A percentile compares a stretch with the other conserved stretches of the same genome.
Evolutionary conservation across 2,329 filamentous ascomycete species (phyloP).

Genomic region (Colletotrichum orchidophilum): DNA sequence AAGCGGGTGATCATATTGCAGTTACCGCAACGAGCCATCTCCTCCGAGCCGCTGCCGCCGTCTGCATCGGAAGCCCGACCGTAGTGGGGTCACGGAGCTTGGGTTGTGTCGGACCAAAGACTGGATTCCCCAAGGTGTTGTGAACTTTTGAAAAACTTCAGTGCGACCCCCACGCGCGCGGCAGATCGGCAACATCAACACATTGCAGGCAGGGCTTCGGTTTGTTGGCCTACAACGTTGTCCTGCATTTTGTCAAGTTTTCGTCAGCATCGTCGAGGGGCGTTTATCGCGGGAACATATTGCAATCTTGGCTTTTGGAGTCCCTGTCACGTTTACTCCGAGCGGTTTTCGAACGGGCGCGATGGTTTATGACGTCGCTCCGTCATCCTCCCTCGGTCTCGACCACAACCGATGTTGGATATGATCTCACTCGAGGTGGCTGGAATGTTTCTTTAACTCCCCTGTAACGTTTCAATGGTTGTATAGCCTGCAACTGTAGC

Average conservation of each 20-base stretch:
- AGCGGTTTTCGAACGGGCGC: not conserved
- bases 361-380: not conserved
- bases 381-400: not conserved
- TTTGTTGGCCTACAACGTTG: not conserved
- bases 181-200: not conserved
- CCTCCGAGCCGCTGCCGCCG: conserved; percentile 24
- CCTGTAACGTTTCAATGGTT: not conserved
- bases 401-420: not conserved
- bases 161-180: not conserved
- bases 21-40: conserved; percentile 21
- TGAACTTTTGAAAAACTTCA: not conserved
- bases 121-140: not conserved
- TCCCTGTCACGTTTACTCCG: not conserved
- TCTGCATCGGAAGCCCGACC: conserved; percentile 17
- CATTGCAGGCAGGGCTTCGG: no score
- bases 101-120: not conserved
- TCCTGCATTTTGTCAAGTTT: not conserved
- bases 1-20: conserved; percentile 5
- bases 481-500: not conserved
- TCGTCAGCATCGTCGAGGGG: not conserved
- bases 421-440: not conserved
- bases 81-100: conserved; percentile 10
- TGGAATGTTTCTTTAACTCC: not conserved
- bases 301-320: not conserved
- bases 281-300: not conserved